Percentiles rank a stretch among this genome's conserved stretches.
Evolutionary conservation across 768 basidiomycete genomes (phyloP).

Genomic region (Russula olivacea): DNA sequence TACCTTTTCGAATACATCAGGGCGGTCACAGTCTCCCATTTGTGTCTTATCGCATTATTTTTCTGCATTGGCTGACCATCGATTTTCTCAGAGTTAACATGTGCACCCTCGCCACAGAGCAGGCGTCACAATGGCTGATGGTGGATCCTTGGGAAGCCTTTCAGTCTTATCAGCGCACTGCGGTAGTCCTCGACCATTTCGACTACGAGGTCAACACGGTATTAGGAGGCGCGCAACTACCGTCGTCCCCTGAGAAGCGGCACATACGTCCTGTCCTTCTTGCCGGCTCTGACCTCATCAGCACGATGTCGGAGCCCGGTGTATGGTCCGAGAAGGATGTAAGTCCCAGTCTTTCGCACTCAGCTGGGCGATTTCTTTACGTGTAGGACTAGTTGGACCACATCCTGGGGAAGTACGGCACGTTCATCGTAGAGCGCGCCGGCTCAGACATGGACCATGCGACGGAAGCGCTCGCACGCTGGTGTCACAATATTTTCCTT

Average conservation of each 20-base stretch:
- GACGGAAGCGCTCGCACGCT: constrained; percentile 27
- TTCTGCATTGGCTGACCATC: neutral
- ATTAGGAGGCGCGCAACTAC: constrained; percentile 68
- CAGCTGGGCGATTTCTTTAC: constrained; percentile 15
- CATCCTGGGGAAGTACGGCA: constrained; percentile 92
- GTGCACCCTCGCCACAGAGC: constrained; percentile 85
- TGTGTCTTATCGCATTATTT: neutral
- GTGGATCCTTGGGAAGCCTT: constrained; percentile 97
- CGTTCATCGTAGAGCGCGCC: constrained; percentile 90
- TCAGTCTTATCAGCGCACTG: constrained; percentile 91
- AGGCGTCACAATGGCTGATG: constrained; percentile 93
- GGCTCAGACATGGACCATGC: constrained; percentile 51
- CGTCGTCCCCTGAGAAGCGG: constrained; percentile 68
- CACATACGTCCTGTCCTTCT: constrained; percentile 85
- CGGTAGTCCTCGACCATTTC: constrained; percentile 95
- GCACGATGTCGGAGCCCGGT: constrained; percentile 97
- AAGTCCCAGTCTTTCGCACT: constrained; percentile 34
- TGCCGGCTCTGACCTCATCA: constrained; percentile 96
- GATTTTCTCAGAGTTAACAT: constrained; percentile 58
- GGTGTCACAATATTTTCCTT: constrained; percentile 45
- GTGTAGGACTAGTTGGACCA: constrained; percentile 68
- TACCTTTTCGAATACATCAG: neutral
- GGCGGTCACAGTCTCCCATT: neutral
- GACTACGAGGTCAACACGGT: constrained; percentile 89
- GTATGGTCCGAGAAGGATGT: constrained; percentile 96